Evolutionary conservation across 352 stramenopile genomes (phyloP), one percentile per base, ranked within the genome.

Genomic region (Phytopythium cucurbitacearum): DNA sequence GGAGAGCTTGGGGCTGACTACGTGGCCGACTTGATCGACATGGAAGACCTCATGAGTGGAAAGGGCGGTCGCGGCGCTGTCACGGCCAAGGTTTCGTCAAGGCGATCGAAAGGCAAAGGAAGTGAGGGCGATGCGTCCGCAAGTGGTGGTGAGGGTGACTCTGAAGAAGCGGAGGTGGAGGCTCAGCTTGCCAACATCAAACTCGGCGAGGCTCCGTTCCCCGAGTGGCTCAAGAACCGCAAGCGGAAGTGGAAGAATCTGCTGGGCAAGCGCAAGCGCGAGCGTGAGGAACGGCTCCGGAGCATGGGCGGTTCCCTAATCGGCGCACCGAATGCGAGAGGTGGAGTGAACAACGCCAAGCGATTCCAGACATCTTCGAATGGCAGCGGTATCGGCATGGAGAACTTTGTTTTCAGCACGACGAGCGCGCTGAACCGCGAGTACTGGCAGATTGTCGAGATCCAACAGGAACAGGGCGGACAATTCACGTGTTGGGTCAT

Each of bases 401-500:
- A 91, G 50, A 89, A 91, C 34, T 91, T 91, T 42, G 76, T 91
- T 21, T 75, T 83, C 37, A 71, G 88, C 59, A 79, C 78, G 16
- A 67, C 63, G 1, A 77, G 62, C 48, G 56, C 78, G 5, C 48
- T 92, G 33, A 68, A 85, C 8, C 67, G 73, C 5, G 77, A 93
- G 42, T 71, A 77, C 32, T 93, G 82, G 82, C 80, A 93, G 43
- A 84, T 93, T 58, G 70, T 93, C 41, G 82, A 93, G 57, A 81
- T 93, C 51, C 75, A 87, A 53, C 78, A 80, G 42, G 80, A 91
- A n/a, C 64, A 73, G 43, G 67, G 69, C 40, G 95, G 96, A 35
- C 76, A 88, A 10, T 97, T 98, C 53, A 87, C 90, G 28, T 82
- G 97, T n/a, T 99, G 94, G 89, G 91, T 97, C n/a, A 87, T 99